Percentiles rank a stretch among this genome's conserved stretches.
Conservation (phyloP, 257 asterid genomes). For the Fraxinus excelsior region DNA sequence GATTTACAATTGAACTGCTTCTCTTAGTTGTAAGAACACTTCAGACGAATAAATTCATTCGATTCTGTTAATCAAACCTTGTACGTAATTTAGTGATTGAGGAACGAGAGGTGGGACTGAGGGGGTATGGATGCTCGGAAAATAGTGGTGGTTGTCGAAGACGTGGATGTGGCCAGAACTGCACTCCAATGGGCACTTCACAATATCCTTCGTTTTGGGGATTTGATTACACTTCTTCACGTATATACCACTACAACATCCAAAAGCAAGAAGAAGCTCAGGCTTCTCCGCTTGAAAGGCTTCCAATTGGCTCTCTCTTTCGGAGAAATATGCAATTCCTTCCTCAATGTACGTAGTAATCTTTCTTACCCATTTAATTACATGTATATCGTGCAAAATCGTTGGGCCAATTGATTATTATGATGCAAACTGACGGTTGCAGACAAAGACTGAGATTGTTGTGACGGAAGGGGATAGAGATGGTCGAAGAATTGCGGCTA, state of each 20-base stretch:
- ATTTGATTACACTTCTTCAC: conserved; percentile 71
- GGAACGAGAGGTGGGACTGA: background rate
- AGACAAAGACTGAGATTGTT: conserved; percentile 88
- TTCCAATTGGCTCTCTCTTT: conserved; percentile 87
- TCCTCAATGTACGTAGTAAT: conserved; percentile 54
- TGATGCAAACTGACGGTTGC: conserved; percentile 10
- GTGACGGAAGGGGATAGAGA: conserved; percentile 84
- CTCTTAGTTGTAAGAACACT: background rate
- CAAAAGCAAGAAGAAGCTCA: conserved; percentile 54
- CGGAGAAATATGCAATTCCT: conserved; percentile 69
- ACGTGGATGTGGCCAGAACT: conserved; percentile 63
- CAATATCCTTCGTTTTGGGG: conserved; percentile 67
- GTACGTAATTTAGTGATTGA: too few species aligned
- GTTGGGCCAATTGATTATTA: background rate
- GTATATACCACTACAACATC: conserved; percentile 50
- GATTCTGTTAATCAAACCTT: background rate
- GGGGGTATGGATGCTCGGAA: conserved; percentile 38
- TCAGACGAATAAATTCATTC: background rate
- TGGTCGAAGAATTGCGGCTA: conserved; percentile 65
- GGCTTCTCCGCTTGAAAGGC: conserved; percentile 69
- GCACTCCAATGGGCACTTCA: conserved; percentile 84
- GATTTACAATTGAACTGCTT: background rate
- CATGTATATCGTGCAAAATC: background rate
- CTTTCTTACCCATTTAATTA: background rate
- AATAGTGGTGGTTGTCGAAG: conserved; percentile 83